A percentile compares a stretch with the other conserved stretches of the same genome.
Conservation (phyloP, 768 basidiomycete species). For the Butyriboletus loyo region DNA sequence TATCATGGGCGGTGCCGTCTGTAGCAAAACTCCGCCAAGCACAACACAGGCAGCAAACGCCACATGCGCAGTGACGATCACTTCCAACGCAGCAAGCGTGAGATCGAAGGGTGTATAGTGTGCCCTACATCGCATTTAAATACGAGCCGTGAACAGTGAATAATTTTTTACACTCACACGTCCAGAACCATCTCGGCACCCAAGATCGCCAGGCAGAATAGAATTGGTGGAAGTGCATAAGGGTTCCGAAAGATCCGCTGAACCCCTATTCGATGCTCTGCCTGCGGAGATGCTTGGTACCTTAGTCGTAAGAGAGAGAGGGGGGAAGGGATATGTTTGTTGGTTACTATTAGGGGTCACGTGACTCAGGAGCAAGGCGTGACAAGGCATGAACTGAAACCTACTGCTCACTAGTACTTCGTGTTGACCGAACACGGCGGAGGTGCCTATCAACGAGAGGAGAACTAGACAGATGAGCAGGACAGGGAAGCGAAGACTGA, state of each 20-base stretch:
- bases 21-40: conserved; percentile 82
- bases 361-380: conserved; percentile 1
- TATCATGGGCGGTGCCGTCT: conserved; percentile 71
- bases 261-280: conserved; percentile 6
- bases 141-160: background rate
- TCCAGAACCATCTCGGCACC: conserved; percentile 52
- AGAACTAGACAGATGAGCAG: conserved; percentile 54
- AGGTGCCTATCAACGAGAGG: conserved; percentile 54
- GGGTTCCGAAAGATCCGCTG: conserved; percentile 62
- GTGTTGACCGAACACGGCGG: conserved; percentile 60
- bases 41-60: conserved; percentile 83
- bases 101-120: conserved; percentile 80
- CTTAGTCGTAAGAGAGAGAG: conserved; percentile 40
- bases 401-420: conserved; percentile 60
- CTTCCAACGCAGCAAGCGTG: conserved; percentile 74
- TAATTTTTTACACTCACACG: conserved; percentile 42
- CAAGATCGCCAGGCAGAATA: conserved; percentile 55
- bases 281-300: conserved; percentile 3
- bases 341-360: conserved; percentile 43
- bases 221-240: conserved; percentile 63
- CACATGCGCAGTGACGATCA: conserved; percentile 73
- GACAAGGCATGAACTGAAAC: conserved; percentile 23
- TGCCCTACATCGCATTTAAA: conserved; percentile 21
- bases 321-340: conserved; percentile 59
- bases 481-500: conserved; percentile 66